phyloP scores from a whole-genome alignment of 139 green algal genomes.

The Asterochloris sp. region DNA sequence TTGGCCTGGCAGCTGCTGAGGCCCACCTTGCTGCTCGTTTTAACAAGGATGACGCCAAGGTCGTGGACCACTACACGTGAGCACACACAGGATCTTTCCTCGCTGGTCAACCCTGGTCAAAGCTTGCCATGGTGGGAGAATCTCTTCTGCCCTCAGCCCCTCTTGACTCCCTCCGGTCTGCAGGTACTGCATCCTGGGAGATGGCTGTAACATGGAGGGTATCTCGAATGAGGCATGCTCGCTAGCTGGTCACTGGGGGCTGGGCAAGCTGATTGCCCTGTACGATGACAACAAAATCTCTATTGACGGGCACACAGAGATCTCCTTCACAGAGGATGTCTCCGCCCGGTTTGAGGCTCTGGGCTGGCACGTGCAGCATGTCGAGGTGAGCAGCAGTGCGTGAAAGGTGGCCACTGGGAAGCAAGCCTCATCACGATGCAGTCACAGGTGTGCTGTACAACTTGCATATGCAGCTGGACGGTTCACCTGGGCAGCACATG shows the following conservation, averaged over 20 bases:
- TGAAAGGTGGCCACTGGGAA: too few species aligned
- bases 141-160: neutral
- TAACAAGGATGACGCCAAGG: constrained; percentile 92
- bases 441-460: too few species aligned
- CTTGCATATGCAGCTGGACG: too few species aligned
- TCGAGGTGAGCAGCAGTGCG: constrained; percentile 19
- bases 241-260: constrained; percentile 96
- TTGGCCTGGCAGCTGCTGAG: constrained; percentile 92
- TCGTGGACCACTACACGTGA: constrained; percentile 99
- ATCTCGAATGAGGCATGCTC: constrained; percentile 96
- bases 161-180: neutral
- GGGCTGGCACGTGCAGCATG: constrained; percentile 87
- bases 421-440: too few species aligned
- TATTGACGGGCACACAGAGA: constrained; percentile 98
- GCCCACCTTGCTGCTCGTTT: constrained; percentile 94
- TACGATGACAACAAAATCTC: constrained; percentile 99
- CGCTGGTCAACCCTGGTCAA: too few species aligned
- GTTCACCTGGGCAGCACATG: too few species aligned
- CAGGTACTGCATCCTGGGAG: constrained; percentile 96
- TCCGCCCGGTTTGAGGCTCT: constrained; percentile 85
- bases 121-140: too few species aligned
- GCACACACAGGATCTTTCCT: constrained; percentile 5
- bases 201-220: constrained; percentile 99
- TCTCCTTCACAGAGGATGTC: constrained; percentile 99
- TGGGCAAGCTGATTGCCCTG: constrained; percentile 98